phyloP scores from a whole-genome alignment of 176 grass and related monocot genomes.

The Paspalum vaginatum region DNA sequence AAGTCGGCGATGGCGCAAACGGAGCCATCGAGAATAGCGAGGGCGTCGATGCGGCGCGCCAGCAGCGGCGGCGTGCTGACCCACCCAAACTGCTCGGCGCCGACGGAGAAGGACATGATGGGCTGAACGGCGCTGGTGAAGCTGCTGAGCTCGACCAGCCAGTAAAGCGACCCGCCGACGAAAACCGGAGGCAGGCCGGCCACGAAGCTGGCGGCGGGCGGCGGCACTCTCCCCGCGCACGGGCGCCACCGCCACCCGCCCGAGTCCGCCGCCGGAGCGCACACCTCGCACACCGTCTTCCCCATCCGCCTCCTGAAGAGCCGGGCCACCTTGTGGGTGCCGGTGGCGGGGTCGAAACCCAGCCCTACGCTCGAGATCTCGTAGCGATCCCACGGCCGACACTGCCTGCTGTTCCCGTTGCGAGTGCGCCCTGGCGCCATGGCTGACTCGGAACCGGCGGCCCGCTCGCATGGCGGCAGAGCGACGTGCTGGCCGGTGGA shows the following conservation, averaged over 20 bases:
- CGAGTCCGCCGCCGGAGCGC: too few species aligned
- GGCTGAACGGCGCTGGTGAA: neutral
- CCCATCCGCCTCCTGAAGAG: slow-evolving; percentile 9
- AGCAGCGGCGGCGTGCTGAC: neutral
- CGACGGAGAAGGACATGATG: slow-evolving; percentile 21
- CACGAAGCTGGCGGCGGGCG: neutral
- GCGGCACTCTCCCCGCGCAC: neutral
- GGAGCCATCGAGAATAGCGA: slow-evolving; percentile 13
- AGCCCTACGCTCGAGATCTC: slow-evolving; percentile 27
- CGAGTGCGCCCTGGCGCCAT: too few species aligned
- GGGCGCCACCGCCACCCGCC: neutral
- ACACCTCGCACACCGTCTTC: slow-evolving; percentile 17
- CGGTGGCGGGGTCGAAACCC: slow-evolving; percentile 14
- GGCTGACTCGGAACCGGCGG: neutral
- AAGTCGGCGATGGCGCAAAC: slow-evolving; percentile 21
- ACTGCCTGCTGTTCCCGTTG: too few species aligned
- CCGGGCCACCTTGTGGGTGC: slow-evolving; percentile 37
- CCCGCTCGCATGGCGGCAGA: slow-evolving; percentile 13
- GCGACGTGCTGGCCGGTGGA: slow-evolving; percentile 26
- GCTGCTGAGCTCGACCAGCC: neutral
- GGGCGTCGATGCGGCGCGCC: neutral
- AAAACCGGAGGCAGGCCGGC: slow-evolving; percentile 6
- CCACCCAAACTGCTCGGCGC: slow-evolving; percentile 25
- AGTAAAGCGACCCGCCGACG: slow-evolving; percentile 23
- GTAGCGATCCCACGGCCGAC: neutral